Conservation (phyloP, 148 eudicot species). For the Chenopodium suecicum region DNA sequence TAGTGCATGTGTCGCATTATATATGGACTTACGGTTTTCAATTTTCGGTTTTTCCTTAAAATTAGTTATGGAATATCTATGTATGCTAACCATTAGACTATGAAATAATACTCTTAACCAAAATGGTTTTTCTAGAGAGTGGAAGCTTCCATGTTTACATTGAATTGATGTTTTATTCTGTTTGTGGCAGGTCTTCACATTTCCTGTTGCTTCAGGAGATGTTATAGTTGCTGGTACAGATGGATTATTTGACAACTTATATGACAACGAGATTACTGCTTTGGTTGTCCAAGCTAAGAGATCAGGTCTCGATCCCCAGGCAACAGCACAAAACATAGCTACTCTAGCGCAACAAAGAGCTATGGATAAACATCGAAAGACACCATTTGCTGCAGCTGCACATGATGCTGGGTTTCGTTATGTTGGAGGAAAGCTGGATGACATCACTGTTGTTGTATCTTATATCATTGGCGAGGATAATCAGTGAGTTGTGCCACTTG, state of each 20-base stretch:
- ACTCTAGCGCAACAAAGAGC: slow-evolving; percentile 61
- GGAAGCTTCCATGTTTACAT: neutral
- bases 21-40: neutral
- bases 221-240: slow-evolving; percentile 84
- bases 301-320: slow-evolving; percentile 50
- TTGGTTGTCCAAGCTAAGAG: slow-evolving; percentile 54
- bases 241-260: slow-evolving; percentile 84
- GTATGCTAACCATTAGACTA: neutral
- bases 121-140: neutral
- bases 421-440: slow-evolving; percentile 89
- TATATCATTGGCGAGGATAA: slow-evolving; percentile 35
- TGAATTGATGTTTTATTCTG: neutral
- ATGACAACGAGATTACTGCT: slow-evolving; percentile 53
- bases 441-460: slow-evolving; percentile 80
- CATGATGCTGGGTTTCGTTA: slow-evolving; percentile 71
- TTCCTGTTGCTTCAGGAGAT: slow-evolving; percentile 72
- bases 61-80: neutral
- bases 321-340: slow-evolving; percentile 63
- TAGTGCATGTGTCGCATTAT: neutral
- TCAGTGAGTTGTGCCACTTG: slow-evolving; percentile 24
- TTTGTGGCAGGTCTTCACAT: slow-evolving; percentile 56
- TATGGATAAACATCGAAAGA: slow-evolving; percentile 44
- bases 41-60: neutral
- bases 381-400: slow-evolving; percentile 81
- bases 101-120: neutral